Base-by-base conservation (phyloP, 805 yeast genomes). In the Nakazawaea molendinolei region DNA sequence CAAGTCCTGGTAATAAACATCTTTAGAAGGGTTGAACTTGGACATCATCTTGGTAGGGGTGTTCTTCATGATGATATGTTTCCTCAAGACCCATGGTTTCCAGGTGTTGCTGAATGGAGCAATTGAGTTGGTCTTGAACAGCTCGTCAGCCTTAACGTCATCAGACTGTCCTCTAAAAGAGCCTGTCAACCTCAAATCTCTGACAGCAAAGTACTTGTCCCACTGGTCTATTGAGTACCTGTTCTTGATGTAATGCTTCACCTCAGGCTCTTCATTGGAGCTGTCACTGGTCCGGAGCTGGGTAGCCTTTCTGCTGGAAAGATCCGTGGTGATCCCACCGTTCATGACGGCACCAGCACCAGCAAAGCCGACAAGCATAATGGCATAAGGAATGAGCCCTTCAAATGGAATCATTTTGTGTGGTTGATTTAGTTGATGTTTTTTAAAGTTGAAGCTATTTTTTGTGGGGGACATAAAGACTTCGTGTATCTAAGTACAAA, bases 101-200 rank as follows among this genome's bases (percentile, higher is more conserved):
- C 46, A 41, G 13, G 54, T 52, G 31, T 48, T 42, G 23, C 57
- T 54, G 20, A 55, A 58, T 42, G 57, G 58, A 18, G 47, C 56
- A 29, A 66, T 59, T 8, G 83, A 71, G 53, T 72, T 76, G n/a
- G 84, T 76, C 61, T 79, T 82, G 69, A 86, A 85, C 22, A 67
- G 70, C 42, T 80, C 89, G 25, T 87, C 86, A 4, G 94, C 95
- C 27, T 69, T 60, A 5, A 87, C 71, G 28, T 65, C 70, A 44
- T 74, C 76, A 33, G 69, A 55, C 54, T 83, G 90, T 25, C 79
- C 89, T 52, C 95, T 69, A 50, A 62, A 67, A 28, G 69, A 66
- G 18, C 95, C 95, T 8, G 95, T 85, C 50, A 85, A 63, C 45
- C 90, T 67, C 52, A 71, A 66, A 57, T 85, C 95, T 51, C 95